A percentile compares a stretch with the other conserved stretches of the same genome.
phyloP scores from a whole-genome alignment of 805 yeast species.

The Candida namnaoensis region DNA sequence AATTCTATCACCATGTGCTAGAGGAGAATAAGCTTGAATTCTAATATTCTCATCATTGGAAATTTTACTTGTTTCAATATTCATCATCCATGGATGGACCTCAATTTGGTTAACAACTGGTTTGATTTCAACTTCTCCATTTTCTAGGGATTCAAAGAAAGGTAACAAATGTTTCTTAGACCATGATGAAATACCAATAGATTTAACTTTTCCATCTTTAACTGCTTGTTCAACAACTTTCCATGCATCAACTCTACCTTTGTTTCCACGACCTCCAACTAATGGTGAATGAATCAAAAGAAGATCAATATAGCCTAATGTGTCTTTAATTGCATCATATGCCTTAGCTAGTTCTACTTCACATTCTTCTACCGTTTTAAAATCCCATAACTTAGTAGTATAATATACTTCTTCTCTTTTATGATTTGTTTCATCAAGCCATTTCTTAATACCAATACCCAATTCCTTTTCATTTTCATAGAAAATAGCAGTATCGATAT shows the following conservation, averaged over 20 bases:
- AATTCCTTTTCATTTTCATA: slow-evolving; percentile 60
- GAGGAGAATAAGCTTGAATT: slow-evolving; percentile 57
- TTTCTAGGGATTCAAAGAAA: slow-evolving; percentile 31
- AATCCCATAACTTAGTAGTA: slow-evolving; percentile 71
- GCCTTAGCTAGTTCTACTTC: slow-evolving; percentile 50
- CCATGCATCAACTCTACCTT: slow-evolving; percentile 58
- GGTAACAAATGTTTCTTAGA: slow-evolving; percentile 57
- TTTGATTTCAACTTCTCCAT: slow-evolving; percentile 46
- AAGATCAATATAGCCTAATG: slow-evolving; percentile 63
- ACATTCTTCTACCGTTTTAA: slow-evolving; percentile 35
- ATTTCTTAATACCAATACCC: slow-evolving; percentile 47
- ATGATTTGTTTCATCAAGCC: slow-evolving; percentile 35
- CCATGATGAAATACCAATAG: slow-evolving; percentile 76
- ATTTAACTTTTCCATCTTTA: slow-evolving; percentile 46
- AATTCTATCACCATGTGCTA: slow-evolving; percentile 44
- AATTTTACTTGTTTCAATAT: slow-evolving; percentile 32
- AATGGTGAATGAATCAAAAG: slow-evolving; percentile 62
- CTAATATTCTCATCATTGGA: slow-evolving; percentile 35
- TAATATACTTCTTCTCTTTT: slow-evolving; percentile 47
- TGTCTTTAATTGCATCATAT: slow-evolving; percentile 36
- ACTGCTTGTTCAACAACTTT: slow-evolving; percentile 71
- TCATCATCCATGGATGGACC: slow-evolving; percentile 42
- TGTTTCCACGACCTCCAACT: slow-evolving; percentile 37
- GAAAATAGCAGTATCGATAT: slow-evolving; percentile 62
- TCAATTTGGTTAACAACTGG: slow-evolving; percentile 76